Conservation (phyloP, 345 rosid species). For the Toxicodendron radicans region DNA sequence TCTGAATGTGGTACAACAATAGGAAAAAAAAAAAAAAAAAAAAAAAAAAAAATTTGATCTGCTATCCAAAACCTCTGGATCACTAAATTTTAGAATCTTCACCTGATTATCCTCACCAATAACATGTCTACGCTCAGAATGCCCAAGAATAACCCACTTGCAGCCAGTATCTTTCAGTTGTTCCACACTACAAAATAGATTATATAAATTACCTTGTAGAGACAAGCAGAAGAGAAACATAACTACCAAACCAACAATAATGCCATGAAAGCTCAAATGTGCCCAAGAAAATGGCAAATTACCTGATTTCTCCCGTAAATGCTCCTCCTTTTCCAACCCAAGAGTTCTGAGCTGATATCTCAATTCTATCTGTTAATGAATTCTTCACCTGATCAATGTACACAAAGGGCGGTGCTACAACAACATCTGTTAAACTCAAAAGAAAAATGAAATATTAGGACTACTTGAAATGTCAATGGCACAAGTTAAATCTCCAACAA, state of each 20-base stretch:
- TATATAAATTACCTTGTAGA: background rate
- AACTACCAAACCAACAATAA: background rate
- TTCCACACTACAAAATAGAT: slow-evolving; percentile 62
- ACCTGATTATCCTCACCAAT: slow-evolving; percentile 96
- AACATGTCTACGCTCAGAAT: slow-evolving; percentile 92
- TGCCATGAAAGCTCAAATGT: background rate
- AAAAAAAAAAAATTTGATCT: background rate
- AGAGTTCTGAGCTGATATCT: slow-evolving; percentile 90
- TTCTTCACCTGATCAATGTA: slow-evolving; percentile 82
- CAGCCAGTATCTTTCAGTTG: slow-evolving; percentile 90
- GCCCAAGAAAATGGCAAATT: background rate
- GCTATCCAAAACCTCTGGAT: background rate
- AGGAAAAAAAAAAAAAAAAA: slow-evolving; percentile 4
- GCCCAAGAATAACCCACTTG: slow-evolving; percentile 98
- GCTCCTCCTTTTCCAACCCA: slow-evolving; percentile 99
- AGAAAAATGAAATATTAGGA: background rate
- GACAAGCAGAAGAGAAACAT: background rate
- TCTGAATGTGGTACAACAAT: background rate
- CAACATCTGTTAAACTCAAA: slow-evolving; percentile 64
- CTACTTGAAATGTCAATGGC: background rate
- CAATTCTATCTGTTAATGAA: slow-evolving; percentile 67
- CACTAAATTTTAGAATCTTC: slow-evolving; percentile 9
- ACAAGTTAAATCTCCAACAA: slow-evolving; percentile 6
- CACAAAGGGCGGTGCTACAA: slow-evolving; percentile 94
- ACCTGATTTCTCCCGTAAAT: slow-evolving; percentile 99